Percentiles rank a stretch among this genome's conserved stretches.
Evolutionary conservation across 2,329 filamentous ascomycete species (phyloP).

Genomic region (Ceratocystis alfenasii): DNA sequence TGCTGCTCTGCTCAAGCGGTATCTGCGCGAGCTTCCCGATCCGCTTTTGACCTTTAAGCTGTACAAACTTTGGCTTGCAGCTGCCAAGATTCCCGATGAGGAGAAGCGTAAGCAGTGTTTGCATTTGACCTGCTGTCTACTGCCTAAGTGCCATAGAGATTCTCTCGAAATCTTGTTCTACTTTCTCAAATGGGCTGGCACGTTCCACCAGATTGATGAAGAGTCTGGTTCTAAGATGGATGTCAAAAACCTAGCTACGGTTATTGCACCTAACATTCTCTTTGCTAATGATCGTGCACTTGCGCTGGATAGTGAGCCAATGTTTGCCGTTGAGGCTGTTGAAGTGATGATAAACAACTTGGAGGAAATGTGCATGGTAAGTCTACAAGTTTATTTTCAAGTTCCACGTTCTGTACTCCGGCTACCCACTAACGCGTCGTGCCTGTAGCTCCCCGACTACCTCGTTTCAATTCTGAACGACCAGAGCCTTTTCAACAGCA

Average conservation of each 20-base stretch:
- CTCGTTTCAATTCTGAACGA: constrained; percentile 78
- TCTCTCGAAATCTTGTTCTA: constrained; percentile 89
- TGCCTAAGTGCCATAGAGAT: constrained; percentile 86
- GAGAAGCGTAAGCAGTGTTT: constrained; percentile 74
- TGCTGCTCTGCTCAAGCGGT: constrained; percentile 87
- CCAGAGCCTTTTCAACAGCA: constrained; percentile 60
- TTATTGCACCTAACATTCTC: constrained; percentile 92
- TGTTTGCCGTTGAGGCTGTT: constrained; percentile 85
- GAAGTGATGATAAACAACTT: constrained; percentile 85
- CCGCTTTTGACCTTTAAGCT: constrained; percentile 91
- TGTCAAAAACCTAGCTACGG: constrained; percentile 89
- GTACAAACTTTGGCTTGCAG: constrained; percentile 77
- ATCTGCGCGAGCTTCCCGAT: constrained; percentile 86
- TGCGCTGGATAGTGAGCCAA: constrained; percentile 72
- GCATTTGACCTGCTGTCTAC: constrained; percentile 79
- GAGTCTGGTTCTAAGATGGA: constrained; percentile 99
- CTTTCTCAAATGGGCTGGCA: constrained; percentile 94
- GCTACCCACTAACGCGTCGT: constrained; percentile 23
- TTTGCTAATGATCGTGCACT: constrained; percentile 56
- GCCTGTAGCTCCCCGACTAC: constrained; percentile 73
- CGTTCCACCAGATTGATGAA: constrained; percentile 93
- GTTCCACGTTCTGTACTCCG: background rate
- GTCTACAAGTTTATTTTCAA: constrained; percentile 29
- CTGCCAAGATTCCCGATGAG: constrained; percentile 74
- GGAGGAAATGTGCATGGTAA: constrained; percentile 92